Evolutionary conservation across 2,329 filamentous ascomycete species (phyloP).

Genomic region (Lasiodiplodia sp.): DNA sequence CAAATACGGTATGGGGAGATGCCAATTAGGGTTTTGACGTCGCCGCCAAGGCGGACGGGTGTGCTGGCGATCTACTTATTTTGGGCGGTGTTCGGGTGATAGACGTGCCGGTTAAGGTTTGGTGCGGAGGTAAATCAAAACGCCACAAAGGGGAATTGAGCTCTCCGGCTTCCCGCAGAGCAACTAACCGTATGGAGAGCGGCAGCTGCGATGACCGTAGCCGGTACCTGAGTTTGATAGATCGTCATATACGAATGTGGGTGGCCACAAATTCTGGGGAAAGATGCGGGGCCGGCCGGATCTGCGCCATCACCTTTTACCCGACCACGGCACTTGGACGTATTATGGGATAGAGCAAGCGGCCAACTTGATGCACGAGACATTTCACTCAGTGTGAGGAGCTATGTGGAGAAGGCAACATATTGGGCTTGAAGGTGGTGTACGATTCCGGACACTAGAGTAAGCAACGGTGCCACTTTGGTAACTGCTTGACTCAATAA

Average conservation of each 20-base stretch:
- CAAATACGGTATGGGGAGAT: background rate
- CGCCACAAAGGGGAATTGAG: background rate
- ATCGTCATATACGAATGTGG: background rate
- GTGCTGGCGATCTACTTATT: background rate
- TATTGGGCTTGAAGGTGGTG: background rate
- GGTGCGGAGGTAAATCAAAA: background rate
- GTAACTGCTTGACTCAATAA: no score
- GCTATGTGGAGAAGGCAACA: no score
- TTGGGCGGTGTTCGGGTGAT: background rate
- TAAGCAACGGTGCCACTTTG: background rate
- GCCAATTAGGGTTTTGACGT: background rate
- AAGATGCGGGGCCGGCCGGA: slow-evolving; percentile 5
- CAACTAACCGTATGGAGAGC: background rate
- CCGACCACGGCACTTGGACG: background rate
- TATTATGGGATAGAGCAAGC: background rate
- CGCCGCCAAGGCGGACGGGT: background rate
- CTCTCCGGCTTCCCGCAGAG: background rate
- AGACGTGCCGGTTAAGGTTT: slow-evolving; percentile 10
- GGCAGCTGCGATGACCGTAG: background rate
- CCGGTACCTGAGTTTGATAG: background rate
- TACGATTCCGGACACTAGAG: background rate
- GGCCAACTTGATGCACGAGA: background rate
- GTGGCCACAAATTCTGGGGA: background rate
- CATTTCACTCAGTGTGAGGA: background rate
- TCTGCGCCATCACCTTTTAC: background rate